These are phyloP conservation scores for Trametes meyenii DNA, from an alignment of 768 basidiomycete genomes.

Conservation along the genomic window DNA sequence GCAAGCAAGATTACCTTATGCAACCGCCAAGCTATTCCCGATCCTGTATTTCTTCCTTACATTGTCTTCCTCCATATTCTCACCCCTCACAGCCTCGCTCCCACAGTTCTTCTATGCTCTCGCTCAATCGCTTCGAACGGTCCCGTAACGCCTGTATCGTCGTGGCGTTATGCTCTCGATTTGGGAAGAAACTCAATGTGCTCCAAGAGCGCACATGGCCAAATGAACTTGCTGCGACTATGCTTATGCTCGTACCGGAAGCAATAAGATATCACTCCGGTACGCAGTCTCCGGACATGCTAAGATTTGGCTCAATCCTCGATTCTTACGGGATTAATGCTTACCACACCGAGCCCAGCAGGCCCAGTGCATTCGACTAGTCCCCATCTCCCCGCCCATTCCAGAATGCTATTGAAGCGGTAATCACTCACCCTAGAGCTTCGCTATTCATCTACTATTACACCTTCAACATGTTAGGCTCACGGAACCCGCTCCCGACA, in stretches of 20 bases:
- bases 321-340: neutral
- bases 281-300: neutral
- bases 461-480: neutral
- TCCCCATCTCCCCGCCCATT: neutral
- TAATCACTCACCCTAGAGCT: neutral
- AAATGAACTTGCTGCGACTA: neutral
- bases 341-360: neutral
- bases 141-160: neutral
- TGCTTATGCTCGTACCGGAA: conserved; percentile 1
- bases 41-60: conserved; percentile 1
- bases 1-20: conserved; percentile 3
- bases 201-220: neutral
- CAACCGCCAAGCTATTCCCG: conserved; percentile 15
- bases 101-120: neutral
- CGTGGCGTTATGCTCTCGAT: neutral
- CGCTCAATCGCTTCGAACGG: neutral
- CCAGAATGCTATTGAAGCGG: neutral
- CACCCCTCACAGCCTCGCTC: conserved; percentile 22
- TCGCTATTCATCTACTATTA: neutral
- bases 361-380: neutral
- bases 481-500: neutral
- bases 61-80: conserved; percentile 3
- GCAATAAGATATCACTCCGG: neutral
- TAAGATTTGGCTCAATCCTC: neutral
- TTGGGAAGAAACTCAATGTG: neutral